Evolutionary conservation across 2,329 filamentous ascomycete species (phyloP).

Genomic region (Coniella lustricola): DNA sequence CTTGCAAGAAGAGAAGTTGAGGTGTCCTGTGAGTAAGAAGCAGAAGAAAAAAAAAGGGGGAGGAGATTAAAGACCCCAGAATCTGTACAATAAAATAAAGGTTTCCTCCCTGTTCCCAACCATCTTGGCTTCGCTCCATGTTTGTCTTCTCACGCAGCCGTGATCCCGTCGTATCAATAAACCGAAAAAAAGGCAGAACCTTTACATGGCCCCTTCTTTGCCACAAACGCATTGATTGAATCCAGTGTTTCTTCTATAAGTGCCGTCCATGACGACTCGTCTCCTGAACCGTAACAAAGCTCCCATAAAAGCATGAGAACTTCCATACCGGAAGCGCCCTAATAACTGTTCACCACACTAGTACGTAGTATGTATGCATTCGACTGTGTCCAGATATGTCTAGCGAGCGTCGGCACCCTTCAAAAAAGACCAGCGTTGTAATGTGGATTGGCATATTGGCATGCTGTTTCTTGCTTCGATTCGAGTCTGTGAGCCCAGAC

Average conservation of each 20-base stretch:
- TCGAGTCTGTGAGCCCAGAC: too few species aligned
- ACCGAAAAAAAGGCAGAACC: too few species aligned
- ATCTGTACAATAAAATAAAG: slow-evolving; percentile 7
- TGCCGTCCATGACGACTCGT: not conserved
- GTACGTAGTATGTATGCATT: not conserved
- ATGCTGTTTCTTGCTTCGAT: too few species aligned
- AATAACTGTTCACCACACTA: not conserved
- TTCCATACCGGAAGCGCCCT: not conserved
- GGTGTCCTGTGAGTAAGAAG: slow-evolving; percentile 7
- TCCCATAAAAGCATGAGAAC: not conserved
- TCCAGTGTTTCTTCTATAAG: not conserved
- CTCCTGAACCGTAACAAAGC: not conserved
- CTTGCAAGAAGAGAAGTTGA: too few species aligned
- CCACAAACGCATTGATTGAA: too few species aligned
- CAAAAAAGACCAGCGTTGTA: too few species aligned
- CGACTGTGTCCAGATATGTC: slow-evolving; percentile 4
- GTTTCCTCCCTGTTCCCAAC: not conserved
- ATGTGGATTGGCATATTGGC: too few species aligned
- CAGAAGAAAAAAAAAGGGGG: not conserved
- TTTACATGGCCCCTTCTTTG: too few species aligned
- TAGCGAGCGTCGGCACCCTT: not conserved
- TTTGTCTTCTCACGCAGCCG: not conserved
- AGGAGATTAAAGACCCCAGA: not conserved
- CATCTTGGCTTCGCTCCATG: not conserved
- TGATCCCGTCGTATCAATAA: not conserved